phyloP scores from a whole-genome alignment of 1,284 basidiomycete genomes.

The Heterobasidion occidentale region DNA sequence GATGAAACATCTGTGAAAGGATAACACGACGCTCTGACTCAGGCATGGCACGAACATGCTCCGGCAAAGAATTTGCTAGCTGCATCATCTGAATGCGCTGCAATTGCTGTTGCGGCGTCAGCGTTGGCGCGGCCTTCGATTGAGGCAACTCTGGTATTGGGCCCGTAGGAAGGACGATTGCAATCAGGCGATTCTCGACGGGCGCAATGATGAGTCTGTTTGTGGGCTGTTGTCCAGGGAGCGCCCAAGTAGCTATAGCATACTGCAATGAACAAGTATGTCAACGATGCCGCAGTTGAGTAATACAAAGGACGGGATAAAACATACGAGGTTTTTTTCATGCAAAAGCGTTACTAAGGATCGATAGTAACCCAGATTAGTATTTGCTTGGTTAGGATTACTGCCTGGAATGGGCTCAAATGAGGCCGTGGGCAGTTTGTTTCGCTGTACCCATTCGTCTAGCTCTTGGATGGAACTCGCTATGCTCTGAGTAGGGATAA shows the following conservation, averaged over 20 bases:
- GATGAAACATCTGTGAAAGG: conserved; percentile 8
- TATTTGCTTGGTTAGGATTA: conserved; percentile 9
- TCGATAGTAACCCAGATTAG: conserved; percentile 32
- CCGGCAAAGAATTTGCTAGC: conserved; percentile 5
- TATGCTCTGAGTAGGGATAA: conserved; percentile 35
- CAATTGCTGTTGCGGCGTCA: neutral
- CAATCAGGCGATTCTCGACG: conserved; percentile 24
- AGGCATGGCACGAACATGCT: conserved; percentile 1
- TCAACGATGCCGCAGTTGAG: neutral
- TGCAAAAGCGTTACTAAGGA: conserved; percentile 32
- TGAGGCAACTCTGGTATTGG: conserved; percentile 48
- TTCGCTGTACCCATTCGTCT: conserved; percentile 39
- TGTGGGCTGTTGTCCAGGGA: conserved; percentile 32
- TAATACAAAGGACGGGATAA: neutral
- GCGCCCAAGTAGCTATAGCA: conserved; percentile 45
- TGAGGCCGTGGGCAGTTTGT: conserved; percentile 16
- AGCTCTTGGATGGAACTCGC: conserved; percentile 33
- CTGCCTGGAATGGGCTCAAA: conserved; percentile 11
- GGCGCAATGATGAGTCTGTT: conserved; percentile 49
- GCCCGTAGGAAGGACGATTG: conserved; percentile 43
- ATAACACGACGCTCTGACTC: conserved; percentile 7
- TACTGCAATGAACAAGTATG: conserved; percentile 30
- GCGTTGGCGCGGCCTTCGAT: conserved; percentile 20
- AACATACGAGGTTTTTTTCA: conserved; percentile 35
- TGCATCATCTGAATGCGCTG: conserved; percentile 1